Evolutionary conservation across 1,284 basidiomycete species (phyloP).

Genomic region (Ganoderma sinense): DNA sequence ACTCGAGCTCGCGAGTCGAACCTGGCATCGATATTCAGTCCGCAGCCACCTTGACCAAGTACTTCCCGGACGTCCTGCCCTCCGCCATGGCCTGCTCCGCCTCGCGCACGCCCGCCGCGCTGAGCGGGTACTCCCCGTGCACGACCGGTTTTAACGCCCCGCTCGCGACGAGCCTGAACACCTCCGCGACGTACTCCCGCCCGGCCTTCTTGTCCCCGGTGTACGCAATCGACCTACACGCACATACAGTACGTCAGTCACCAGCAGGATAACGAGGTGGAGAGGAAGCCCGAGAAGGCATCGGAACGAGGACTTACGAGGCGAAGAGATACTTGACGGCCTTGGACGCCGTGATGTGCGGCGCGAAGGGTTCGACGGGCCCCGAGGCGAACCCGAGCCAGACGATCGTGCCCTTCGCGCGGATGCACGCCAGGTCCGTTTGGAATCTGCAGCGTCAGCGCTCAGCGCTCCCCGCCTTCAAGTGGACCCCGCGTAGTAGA

Average conservation of each 20-base stretch:
- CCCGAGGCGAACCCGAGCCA: slow-evolving; percentile 94
- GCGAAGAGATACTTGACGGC: slow-evolving; percentile 85
- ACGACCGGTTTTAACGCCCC: slow-evolving; percentile 77
- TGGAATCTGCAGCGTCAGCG: slow-evolving; percentile 66
- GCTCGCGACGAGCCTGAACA: slow-evolving; percentile 69
- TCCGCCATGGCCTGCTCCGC: slow-evolving; percentile 84
- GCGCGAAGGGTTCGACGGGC: slow-evolving; percentile 74
- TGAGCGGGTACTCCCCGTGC: slow-evolving; percentile 85
- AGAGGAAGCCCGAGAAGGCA: neutral
- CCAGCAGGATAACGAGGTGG: neutral
- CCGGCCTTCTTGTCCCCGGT: slow-evolving; percentile 47
- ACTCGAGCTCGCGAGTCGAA: too few relatives aligned
- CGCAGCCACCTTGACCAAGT: slow-evolving; percentile 67
- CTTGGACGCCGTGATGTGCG: slow-evolving; percentile 82
- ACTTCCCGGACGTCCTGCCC: slow-evolving; percentile 86
- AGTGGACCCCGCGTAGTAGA: neutral
- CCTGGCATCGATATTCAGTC: neutral
- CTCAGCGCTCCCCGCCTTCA: neutral
- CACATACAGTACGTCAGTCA: neutral
- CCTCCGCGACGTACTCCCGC: slow-evolving; percentile 67
- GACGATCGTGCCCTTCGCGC: slow-evolving; percentile 85
- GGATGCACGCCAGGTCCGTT: slow-evolving; percentile 81
- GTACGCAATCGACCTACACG: neutral
- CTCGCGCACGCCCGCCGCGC: slow-evolving; percentile 79
- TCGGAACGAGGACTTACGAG: slow-evolving; percentile 54